Evolutionary conservation across 352 stramenopile genomes (phyloP).

Genomic region (Phytophthora kernoviae): DNA sequence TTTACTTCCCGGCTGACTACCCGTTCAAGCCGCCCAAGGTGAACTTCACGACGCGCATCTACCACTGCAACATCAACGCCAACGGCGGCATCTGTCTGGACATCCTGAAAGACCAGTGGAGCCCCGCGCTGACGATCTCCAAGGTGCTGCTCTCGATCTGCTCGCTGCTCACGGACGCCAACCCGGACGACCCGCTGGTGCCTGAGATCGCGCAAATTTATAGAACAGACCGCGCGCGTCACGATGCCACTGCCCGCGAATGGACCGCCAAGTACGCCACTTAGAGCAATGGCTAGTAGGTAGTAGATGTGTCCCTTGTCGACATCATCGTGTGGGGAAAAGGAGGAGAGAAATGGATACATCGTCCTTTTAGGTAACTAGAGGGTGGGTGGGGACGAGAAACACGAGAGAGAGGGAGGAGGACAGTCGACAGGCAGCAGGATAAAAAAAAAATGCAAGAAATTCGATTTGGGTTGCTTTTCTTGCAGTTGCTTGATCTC

Average conservation of each 20-base stretch:
- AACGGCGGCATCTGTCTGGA: slow-evolving; percentile 99
- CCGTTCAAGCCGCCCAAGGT: slow-evolving; percentile 99
- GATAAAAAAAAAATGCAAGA: slow-evolving; percentile 20
- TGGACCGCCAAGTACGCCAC: slow-evolving; percentile 99
- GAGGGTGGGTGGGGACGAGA: slow-evolving; percentile 6
- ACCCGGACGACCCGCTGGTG: slow-evolving; percentile 98
- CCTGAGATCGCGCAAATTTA: slow-evolving; percentile 94
- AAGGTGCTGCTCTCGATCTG: slow-evolving; percentile 99
- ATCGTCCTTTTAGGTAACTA: not conserved
- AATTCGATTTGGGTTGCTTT: slow-evolving; percentile 43
- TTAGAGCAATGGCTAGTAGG: slow-evolving; percentile 77
- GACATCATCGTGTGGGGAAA: not conserved
- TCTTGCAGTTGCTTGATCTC: slow-evolving; percentile 21
- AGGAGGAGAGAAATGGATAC: not conserved
- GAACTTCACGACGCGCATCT: slow-evolving; percentile 99
- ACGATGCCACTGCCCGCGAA: slow-evolving; percentile 96
- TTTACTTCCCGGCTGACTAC: slow-evolving; percentile 99
- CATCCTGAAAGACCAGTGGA: slow-evolving; percentile 99
- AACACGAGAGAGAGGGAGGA: slow-evolving; percentile 12
- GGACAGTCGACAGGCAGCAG: slow-evolving; percentile 32
- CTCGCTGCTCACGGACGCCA: slow-evolving; percentile 98
- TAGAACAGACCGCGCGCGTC: slow-evolving; percentile 92
- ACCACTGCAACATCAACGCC: slow-evolving; percentile 99
- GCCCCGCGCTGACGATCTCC: slow-evolving; percentile 98
- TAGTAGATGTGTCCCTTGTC: slow-evolving; percentile 26